These are phyloP conservation scores for Pseudopithomyces chartarum DNA, from an alignment of 2,329 filamentous ascomycete species.

Conservation along the genomic window DNA sequence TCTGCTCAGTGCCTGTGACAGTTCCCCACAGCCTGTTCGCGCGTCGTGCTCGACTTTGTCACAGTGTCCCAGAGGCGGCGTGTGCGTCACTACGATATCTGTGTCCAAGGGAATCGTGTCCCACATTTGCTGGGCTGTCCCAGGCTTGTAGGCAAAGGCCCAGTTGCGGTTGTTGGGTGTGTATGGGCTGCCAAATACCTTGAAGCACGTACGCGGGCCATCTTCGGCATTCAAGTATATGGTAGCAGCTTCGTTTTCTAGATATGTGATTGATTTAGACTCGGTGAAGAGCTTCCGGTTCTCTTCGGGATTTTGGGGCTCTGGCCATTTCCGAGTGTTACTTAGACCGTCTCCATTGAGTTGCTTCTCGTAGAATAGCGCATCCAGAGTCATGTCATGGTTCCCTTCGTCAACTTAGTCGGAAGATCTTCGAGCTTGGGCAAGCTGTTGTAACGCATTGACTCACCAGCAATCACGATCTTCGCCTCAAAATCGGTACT, in stretches of 20 bases:
- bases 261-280: slow-evolving; percentile 64
- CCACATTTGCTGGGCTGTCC: slow-evolving; percentile 59
- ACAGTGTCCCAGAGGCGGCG: slow-evolving; percentile 65
- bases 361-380: slow-evolving; percentile 60
- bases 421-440: not conserved
- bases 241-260: slow-evolving; percentile 62
- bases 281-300: slow-evolving; percentile 60
- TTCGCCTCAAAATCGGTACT: slow-evolving; percentile 71
- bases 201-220: slow-evolving; percentile 66
- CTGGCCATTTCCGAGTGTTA: slow-evolving; percentile 59
- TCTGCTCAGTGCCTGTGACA: slow-evolving; percentile 62
- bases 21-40: slow-evolving; percentile 62
- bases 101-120: slow-evolving; percentile 62
- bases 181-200: slow-evolving; percentile 73
- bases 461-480: slow-evolving; percentile 69
- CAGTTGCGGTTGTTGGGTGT: slow-evolving; percentile 62
- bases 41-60: slow-evolving; percentile 51
- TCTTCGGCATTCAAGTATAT: slow-evolving; percentile 60
- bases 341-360: slow-evolving; percentile 46
- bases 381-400: slow-evolving; percentile 74
- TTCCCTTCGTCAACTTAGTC: slow-evolving; percentile 60
- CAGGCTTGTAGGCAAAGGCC: slow-evolving; percentile 68
- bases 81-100: slow-evolving; percentile 74
- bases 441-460: not conserved
- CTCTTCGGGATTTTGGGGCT: slow-evolving; percentile 56